These are phyloP conservation scores for Helotiales sp. DNA, from an alignment of 2,329 filamentous ascomycete species.

Conservation along the genomic window DNA sequence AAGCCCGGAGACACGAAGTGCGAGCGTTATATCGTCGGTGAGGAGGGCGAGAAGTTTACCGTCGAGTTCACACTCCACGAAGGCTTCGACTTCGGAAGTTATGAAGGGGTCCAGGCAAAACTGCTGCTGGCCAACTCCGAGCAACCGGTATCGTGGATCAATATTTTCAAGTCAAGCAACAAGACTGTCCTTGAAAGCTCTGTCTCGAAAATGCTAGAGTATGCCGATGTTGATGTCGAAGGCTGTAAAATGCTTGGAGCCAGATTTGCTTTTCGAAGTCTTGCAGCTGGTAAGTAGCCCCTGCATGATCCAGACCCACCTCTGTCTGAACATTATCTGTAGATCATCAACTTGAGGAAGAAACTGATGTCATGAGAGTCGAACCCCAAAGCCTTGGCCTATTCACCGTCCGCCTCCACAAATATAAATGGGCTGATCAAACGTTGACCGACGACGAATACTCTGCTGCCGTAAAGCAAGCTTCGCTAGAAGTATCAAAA, in stretches of 20 bases:
- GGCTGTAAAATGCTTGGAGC: background rate
- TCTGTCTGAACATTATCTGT: background rate
- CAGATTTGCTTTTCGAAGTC: background rate
- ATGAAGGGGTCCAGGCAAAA: background rate
- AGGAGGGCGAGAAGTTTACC: slow-evolving; percentile 1
- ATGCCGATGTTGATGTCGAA: background rate
- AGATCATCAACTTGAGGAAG: background rate
- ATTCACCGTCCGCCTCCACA: background rate
- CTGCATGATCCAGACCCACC: background rate
- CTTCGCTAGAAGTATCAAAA: too few relatives aligned
- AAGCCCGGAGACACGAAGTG: background rate
- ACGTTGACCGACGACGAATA: background rate
- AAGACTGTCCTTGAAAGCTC: background rate
- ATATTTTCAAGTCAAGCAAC: background rate
- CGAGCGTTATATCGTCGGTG: slow-evolving; percentile 8
- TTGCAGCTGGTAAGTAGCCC: background rate
- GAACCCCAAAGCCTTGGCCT: background rate
- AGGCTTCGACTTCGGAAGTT: slow-evolving; percentile 4
- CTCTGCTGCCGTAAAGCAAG: too few relatives aligned
- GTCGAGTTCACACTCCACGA: slow-evolving; percentile 9
- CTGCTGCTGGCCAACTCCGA: background rate
- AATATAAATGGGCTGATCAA: background rate
- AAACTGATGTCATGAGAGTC: background rate
- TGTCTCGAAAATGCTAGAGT: background rate
- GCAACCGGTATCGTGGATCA: background rate